These are phyloP conservation scores for Phytophthora fragariae DNA, from an alignment of 352 stramenopile species.

Conservation along the genomic window DNA sequence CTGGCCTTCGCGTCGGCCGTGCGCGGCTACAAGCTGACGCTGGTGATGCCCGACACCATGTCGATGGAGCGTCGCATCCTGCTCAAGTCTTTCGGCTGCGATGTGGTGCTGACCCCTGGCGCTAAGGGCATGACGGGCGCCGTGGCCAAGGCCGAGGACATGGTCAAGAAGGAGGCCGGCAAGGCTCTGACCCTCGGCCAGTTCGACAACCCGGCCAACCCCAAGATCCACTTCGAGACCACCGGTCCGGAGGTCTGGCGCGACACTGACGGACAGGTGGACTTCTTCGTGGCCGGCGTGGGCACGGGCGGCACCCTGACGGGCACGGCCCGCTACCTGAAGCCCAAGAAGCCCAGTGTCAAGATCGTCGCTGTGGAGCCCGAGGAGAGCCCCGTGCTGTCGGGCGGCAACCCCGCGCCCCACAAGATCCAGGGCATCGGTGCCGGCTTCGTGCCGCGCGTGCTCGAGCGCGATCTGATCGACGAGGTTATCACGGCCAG, in stretches of 20 bases:
- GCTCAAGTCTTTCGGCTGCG: conserved; percentile 19
- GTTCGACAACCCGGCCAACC: conserved; percentile 32
- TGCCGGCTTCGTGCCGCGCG: conserved; percentile 80
- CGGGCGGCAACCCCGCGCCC: conserved; percentile 71
- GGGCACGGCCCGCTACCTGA: conserved; percentile 84
- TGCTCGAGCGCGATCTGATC: conserved; percentile 85
- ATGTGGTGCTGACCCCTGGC: conserved; percentile 59
- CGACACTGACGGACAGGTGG: conserved; percentile 22
- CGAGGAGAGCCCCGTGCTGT: conserved; percentile 80
- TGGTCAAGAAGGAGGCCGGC: conserved; percentile 18
- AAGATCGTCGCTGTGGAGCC: conserved; percentile 86
- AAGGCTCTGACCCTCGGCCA: conserved; percentile 24
- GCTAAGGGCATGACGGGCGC: conserved; percentile 33
- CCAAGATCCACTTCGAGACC: conserved; percentile 30
- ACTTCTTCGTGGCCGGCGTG: conserved; percentile 58
- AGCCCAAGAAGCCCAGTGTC: conserved; percentile 85
- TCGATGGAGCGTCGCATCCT: conserved; percentile 36
- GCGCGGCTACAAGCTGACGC: conserved; percentile 31
- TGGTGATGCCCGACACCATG: conserved; percentile 32
- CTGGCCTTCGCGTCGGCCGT: conserved; percentile 20
- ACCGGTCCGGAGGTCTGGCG: conserved; percentile 28
- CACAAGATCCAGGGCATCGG: conserved; percentile 90
- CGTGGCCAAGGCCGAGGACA: conserved; percentile 22
- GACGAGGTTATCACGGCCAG: conserved; percentile 90
- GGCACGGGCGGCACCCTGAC: conserved; percentile 89